Evolutionary conservation across 208 protist species (phyloP), one percentile per base, ranked within the genome.

Genomic region (Kentomonas sorsogonicus): DNA sequence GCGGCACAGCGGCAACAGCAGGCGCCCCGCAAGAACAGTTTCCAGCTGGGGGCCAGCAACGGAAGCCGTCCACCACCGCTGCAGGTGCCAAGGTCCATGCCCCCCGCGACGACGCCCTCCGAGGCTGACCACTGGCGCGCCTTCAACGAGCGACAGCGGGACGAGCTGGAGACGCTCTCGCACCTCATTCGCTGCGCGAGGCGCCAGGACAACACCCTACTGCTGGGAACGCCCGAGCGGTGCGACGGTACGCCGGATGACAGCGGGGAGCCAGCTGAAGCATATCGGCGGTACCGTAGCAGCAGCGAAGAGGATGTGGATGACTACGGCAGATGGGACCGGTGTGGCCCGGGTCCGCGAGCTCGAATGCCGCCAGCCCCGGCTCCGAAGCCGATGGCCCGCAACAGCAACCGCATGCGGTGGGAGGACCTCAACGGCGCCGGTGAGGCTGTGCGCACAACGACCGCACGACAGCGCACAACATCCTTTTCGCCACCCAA

Each of bases 111-210:
- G 10, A 1, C n/a, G 51, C 22, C n/a, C 18, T 33, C 38, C 27
- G 53, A 75, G 47, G 41, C 48, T 0, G 72, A 79, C 18, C 51
- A 79, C 47, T 84, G 76, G 79, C 57, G 57, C 0, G 27, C 66
- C 18, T 89, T 79, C 60, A 89, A 86, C 54, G 67, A 86, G 38
- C 27, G 63, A 44, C 77, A 86, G 65, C 60, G 76, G 2, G 60
- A 72, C 27, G 74, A 86, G 33, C 61, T 84, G 25, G 6, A 31
- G 23, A 41, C 60, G 41, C 69, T 89, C 16, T 60, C 66, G 13
- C 27, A 40, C 18, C 63, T 53, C 29, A 83, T 89, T 47, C 47
- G 45, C 13, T 59, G 56, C 7, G 77, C 81, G 15, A 58, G 66
- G 0, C 74, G 74, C 10, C 60, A 66, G 54, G 74, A 80, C 39